Base-by-base conservation (phyloP, 768 basidiomycete genomes). In the Podaxis carcinomalis region DNA sequence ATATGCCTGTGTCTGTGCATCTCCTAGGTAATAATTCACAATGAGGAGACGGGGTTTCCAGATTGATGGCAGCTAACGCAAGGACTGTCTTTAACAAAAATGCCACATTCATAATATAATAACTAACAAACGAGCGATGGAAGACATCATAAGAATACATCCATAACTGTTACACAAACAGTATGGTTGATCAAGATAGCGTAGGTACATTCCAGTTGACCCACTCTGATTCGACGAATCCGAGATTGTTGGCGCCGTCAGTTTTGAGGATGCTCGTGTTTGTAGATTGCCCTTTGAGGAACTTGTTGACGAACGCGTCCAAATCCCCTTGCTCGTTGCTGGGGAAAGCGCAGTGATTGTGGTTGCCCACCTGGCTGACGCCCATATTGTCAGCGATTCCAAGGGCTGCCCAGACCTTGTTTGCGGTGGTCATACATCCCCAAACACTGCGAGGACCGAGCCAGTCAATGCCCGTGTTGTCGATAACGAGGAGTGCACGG, bases 381-480 rank as follows among this genome's bases (percentile, higher is more conserved):
- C 84, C 84, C 76, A 82, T 81, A 40, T 69, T 66, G 61, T 78
- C 74, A 10, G 75, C 56, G 4, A 77, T 74, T 25, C 83, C 81
- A 35, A 85, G 69, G 5, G 83, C 82, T 68, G 80, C 71, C 71
- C 74, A 86, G 40, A 84, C 71, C 56, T 77, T 78, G 66, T 78
- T 77, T 37, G 78, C 81, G 5, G 81, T 78, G 59, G 73, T 79
- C 75, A 80, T 76, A 66, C 80, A 81, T 6, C 84, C 84, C 68
- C 74, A 85, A 3, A 74, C 73, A 52, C 77, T 77, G 62, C 77
- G 69, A 19, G 81, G 79, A 25, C 84, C 81, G 42, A 85, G 75
- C 84, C 85, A 85, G 60, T 79, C 80, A 56, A 77, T 78, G 53
- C 80, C 77, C 7, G 82, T 80, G 69, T 86, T 84, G 67, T 84